These are phyloP conservation scores for Dioscorea zingiberensis DNA, from an alignment of 106 monocot species.

Conservation along the genomic window DNA sequence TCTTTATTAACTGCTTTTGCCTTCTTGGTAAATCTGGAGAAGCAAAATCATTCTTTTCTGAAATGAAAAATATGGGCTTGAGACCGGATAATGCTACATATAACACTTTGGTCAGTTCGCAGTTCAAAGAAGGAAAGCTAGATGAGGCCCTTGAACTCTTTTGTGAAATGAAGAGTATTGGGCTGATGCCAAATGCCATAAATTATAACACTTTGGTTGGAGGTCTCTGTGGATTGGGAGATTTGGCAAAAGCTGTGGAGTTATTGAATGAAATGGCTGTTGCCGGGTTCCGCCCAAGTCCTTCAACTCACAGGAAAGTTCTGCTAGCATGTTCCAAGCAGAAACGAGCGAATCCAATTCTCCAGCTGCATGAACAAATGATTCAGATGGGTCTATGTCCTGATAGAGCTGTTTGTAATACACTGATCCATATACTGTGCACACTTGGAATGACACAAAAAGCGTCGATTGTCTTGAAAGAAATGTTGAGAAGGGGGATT, in stretches of 20 bases:
- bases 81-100: slow-evolving; percentile 67
- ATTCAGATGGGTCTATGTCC: slow-evolving; percentile 51
- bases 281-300: slow-evolving; percentile 32
- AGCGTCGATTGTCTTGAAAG: slow-evolving; percentile 39
- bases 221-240: slow-evolving; percentile 33
- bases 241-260: slow-evolving; percentile 33
- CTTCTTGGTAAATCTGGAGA: slow-evolving; percentile 54
- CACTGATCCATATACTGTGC: slow-evolving; percentile 65
- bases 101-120: slow-evolving; percentile 62
- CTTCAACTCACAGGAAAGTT: slow-evolving; percentile 46
- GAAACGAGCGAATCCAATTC: slow-evolving; percentile 43
- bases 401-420: slow-evolving; percentile 49
- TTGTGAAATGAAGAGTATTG: slow-evolving; percentile 58
- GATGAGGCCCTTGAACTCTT: slow-evolving; percentile 44
- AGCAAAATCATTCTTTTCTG: slow-evolving; percentile 44
- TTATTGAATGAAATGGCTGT: slow-evolving; percentile 63
- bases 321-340: slow-evolving; percentile 44
- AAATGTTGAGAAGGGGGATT: slow-evolving; percentile 63
- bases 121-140: slow-evolving; percentile 49
- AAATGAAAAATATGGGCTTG: slow-evolving; percentile 60
- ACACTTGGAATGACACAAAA: slow-evolving; percentile 58
- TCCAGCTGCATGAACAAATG: slow-evolving; percentile 47
- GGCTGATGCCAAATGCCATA: slow-evolving; percentile 53
- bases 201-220: slow-evolving; percentile 60
- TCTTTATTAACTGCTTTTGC: slow-evolving; percentile 74